A percentile compares a stretch with the other conserved stretches of the same genome.
These are phyloP conservation scores for Candida tetrigidarum DNA, from an alignment of 1,139 yeast species.

Conservation along the genomic window DNA sequence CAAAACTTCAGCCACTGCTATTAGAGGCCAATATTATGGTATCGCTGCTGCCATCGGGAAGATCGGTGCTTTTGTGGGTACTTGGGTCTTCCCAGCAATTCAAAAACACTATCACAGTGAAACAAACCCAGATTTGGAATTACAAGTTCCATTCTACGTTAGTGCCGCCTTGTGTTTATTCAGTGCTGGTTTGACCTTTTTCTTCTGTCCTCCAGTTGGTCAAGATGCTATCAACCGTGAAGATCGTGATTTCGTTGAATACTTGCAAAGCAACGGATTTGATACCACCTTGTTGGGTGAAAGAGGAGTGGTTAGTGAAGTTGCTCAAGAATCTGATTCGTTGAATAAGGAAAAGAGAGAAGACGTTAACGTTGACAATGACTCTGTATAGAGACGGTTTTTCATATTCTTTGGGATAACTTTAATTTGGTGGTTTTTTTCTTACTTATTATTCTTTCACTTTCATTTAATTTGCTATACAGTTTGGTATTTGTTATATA, in stretches of 20 bases:
- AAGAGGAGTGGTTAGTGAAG: slow-evolving; percentile 8
- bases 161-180: slow-evolving; percentile 78
- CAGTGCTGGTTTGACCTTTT: slow-evolving; percentile 68
- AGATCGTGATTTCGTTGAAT: slow-evolving; percentile 69
- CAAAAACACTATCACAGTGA: slow-evolving; percentile 43
- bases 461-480: too few species aligned
- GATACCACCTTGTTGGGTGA: slow-evolving; percentile 55
- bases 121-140: slow-evolving; percentile 44
- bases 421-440: not conserved
- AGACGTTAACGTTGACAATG: not conserved
- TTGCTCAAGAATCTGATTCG: slow-evolving; percentile 7
- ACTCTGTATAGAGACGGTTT: slow-evolving; percentile 1
- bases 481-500: too few species aligned
- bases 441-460: not conserved
- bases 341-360: slow-evolving; percentile 6
- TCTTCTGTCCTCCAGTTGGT: slow-evolving; percentile 78
- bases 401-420: too few species aligned
- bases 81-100: slow-evolving; percentile 82
- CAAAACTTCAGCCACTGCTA: slow-evolving; percentile 83
- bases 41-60: slow-evolving; percentile 92
- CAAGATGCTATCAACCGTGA: slow-evolving; percentile 83
- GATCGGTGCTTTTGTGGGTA: slow-evolving; percentile 91
- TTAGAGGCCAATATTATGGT: slow-evolving; percentile 91
- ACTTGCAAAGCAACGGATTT: slow-evolving; percentile 61
- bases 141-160: slow-evolving; percentile 81